Conservation (phyloP, 2,329 filamentous ascomycete genomes). For the Emergomyces orientalis region DNA sequence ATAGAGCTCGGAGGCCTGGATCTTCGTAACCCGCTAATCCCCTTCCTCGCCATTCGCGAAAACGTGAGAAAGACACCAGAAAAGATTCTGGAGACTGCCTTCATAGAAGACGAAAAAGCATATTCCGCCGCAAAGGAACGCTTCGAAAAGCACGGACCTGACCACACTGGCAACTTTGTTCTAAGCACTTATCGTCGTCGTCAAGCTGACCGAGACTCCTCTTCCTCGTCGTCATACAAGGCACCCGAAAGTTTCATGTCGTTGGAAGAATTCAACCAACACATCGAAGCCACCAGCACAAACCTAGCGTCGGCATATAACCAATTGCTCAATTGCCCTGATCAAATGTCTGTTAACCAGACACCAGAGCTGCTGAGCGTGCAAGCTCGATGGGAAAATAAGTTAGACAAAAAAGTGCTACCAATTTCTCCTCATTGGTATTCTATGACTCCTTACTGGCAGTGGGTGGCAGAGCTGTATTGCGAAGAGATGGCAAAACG, state of each 20-base stretch:
- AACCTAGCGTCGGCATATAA: conserved; percentile 26
- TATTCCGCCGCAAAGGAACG: conserved; percentile 38
- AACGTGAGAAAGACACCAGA: conserved; percentile 31
- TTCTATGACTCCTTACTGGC: conserved; percentile 36
- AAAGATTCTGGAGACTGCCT: conserved; percentile 25
- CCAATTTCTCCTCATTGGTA: conserved; percentile 22
- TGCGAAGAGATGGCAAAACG: conserved; percentile 32
- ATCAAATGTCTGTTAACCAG: conserved; percentile 23
- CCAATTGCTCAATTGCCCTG: conserved; percentile 25
- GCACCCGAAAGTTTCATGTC: conserved; percentile 26
- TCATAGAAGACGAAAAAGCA: conserved; percentile 44
- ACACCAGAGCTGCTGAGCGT: conserved; percentile 23
- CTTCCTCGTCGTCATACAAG: neutral
- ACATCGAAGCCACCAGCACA: conserved; percentile 28
- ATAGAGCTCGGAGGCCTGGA: conserved; percentile 44
- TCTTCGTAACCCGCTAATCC: conserved; percentile 43
- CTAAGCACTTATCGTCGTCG: conserved; percentile 3
- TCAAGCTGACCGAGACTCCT: neutral
- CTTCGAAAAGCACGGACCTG: conserved; percentile 24
- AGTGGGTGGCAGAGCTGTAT: conserved; percentile 35
- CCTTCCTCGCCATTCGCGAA: conserved; percentile 40
- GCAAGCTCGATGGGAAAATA: conserved; percentile 15
- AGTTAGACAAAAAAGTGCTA: neutral
- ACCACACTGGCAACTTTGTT: conserved; percentile 1
- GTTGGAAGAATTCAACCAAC: conserved; percentile 31